phyloP scores from a whole-genome alignment of 2,329 filamentous ascomycete species.

The Davidsoniella eucalypti region DNA sequence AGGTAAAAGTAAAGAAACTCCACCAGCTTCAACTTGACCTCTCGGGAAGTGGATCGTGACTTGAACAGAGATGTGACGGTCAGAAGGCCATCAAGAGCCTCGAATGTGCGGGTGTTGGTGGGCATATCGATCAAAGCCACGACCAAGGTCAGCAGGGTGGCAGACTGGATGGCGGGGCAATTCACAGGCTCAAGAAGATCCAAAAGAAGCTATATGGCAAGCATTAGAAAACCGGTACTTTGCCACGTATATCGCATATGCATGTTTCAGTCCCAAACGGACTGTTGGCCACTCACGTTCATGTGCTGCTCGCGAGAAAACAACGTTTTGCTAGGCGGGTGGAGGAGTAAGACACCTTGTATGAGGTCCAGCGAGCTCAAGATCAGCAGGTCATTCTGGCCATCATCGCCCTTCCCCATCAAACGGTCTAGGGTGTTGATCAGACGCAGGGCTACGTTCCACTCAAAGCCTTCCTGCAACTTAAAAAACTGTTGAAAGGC shows the following conservation, averaged over 20 bases:
- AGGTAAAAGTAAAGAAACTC: conserved; percentile 98
- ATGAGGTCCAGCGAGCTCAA: conserved; percentile 76
- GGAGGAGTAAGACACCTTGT: conserved; percentile 73
- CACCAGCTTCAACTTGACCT: conserved; percentile 89
- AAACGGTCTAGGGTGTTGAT: conserved; percentile 75
- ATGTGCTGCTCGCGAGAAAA: conserved; percentile 86
- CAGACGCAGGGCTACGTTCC: conserved; percentile 82
- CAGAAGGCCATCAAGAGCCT: conserved; percentile 76
- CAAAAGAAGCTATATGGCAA: conserved; percentile 49
- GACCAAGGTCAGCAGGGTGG: conserved; percentile 78
- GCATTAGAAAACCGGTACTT: neutral
- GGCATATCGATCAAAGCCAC: conserved; percentile 76
- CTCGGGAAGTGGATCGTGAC: conserved; percentile 63
- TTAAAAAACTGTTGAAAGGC: conserved; percentile 95
- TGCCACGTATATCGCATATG: neutral
- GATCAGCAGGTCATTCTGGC: conserved; percentile 76
- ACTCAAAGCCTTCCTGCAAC: conserved; percentile 91
- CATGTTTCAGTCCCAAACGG: neutral
- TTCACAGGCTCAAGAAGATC: conserved; percentile 88
- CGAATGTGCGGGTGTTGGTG: conserved; percentile 78
- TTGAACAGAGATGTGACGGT: conserved; percentile 90
- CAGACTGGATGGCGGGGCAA: conserved; percentile 79
- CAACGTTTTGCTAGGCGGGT: conserved; percentile 73
- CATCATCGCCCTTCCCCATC: conserved; percentile 65
- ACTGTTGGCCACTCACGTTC: conserved; percentile 44